Base-by-base conservation (phyloP, 306 rosid species). In the Cucumis hystrix region DNA sequence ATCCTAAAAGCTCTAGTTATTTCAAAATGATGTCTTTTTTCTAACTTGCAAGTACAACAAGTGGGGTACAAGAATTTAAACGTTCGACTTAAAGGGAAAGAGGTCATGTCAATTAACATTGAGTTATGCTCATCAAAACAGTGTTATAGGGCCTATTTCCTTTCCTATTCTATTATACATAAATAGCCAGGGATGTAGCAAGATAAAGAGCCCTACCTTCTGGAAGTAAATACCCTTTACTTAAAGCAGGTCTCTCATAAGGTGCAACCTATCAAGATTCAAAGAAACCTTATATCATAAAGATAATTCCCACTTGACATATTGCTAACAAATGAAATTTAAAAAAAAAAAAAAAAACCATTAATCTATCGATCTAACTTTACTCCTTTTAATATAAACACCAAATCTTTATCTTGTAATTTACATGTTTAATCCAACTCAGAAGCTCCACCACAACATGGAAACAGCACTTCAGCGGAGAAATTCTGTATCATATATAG, bases 231-330 rank as follows among this genome's bases (percentile, higher is more conserved):
- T 77, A 92, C 35, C 99, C 99, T 85, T 95, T 95, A 89, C 99
- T 92, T 83, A 95, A 87, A 69, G 98, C 99, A 76, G 99, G 99
- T 79, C 99, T 95, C 90, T 95, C 99, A 78, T 95, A 95, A 74
- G 99, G 99, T 5, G 97, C 86, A 74, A 92, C 97, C 99, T 95
- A 91, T 86, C 85, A 87, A 69, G 40, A 80, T 59, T 69, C 54
- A 18, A 60, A 67, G 47, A 54, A 63, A 67, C 83, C 75, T 63
- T 66, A 43, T 63, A 74, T 64, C 77, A 65, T 57, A 83, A 51
- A 72, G 61, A 72, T 15, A 51, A 8, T 72, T 30, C 77, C 41
- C 61, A 72, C 77, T 72, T 30, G 6, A n/a, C 23, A 72, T 3
- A 72, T 51, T 13, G 41, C 59, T 25, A 52, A 23, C 61, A 51